Percentiles rank a stretch among this genome's conserved stretches.
Conservation (phyloP, 768 basidiomycete genomes). For the Pilatotrama ljubarskyi region DNA sequence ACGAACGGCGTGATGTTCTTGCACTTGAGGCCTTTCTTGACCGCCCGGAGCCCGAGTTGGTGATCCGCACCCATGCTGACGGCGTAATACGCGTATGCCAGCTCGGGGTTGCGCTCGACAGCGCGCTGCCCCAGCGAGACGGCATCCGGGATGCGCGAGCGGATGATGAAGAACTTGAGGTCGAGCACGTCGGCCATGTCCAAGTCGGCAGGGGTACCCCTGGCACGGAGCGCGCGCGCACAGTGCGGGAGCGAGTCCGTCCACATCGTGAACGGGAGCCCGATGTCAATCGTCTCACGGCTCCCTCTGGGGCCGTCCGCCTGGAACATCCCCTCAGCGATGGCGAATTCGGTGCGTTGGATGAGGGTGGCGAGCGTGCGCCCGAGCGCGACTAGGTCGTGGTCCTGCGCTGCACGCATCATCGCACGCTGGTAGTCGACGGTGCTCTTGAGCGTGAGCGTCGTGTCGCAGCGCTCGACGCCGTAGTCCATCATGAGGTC, state of each 20-base stretch:
- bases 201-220: constrained; percentile 40
- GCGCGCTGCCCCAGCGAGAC: constrained; percentile 46
- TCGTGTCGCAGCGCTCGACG: constrained; percentile 44
- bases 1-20: constrained; percentile 55
- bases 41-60: constrained; percentile 54
- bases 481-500: constrained; percentile 54
- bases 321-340: constrained; percentile 58
- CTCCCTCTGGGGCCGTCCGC: constrained; percentile 41
- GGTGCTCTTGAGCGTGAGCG: constrained; percentile 35
- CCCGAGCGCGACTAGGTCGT: constrained; percentile 53
- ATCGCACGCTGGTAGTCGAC: constrained; percentile 54
- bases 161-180: constrained; percentile 58
- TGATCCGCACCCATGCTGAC: constrained; percentile 51
- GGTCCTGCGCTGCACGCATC: constrained; percentile 47
- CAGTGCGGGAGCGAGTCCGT: constrained; percentile 59
- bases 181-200: constrained; percentile 67
- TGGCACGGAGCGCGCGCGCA: constrained; percentile 53
- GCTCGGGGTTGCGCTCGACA: constrained; percentile 54
- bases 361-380: constrained; percentile 50
- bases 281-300: constrained; percentile 43
- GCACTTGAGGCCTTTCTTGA: constrained; percentile 68
- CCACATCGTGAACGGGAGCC: constrained; percentile 63
- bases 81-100: constrained; percentile 66
- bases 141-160: constrained; percentile 49
- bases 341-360: constrained; percentile 58